Conservation (phyloP, 495 filamentous ascomycete genomes). For the Penicillium maclennaniae region DNA sequence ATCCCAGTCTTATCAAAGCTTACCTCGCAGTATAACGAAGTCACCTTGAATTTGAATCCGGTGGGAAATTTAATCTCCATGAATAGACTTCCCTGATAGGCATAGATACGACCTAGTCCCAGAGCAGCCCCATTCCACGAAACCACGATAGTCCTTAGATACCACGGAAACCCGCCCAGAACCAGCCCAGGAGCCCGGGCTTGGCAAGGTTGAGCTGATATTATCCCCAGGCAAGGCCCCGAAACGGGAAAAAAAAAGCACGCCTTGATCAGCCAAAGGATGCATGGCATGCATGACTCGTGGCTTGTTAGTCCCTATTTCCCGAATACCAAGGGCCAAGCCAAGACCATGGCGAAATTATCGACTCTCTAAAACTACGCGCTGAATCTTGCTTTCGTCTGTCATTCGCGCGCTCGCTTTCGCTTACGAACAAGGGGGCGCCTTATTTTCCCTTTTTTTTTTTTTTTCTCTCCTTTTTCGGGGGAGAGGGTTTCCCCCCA, state of each 20-base stretch:
- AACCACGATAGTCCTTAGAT: neutral
- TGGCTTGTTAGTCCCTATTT: constrained; percentile 5
- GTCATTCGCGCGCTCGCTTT: neutral
- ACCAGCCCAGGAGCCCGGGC: neutral
- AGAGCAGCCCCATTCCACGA: neutral
- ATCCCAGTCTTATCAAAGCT: neutral
- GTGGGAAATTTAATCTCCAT: too few relatives aligned
- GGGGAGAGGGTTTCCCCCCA: too few relatives aligned
- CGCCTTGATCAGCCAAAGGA: neutral
- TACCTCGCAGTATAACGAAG: too few relatives aligned
- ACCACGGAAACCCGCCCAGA: neutral
- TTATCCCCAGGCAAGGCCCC: neutral
- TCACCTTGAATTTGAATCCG: too few relatives aligned
- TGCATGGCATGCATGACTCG: constrained; percentile 26
- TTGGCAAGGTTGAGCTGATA: neutral
- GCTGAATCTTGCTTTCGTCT: neutral
- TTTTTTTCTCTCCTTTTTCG: neutral
- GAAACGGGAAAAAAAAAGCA: neutral
- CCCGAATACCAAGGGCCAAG: too few relatives aligned
- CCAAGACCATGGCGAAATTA: neutral
- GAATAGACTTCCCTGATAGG: neutral
- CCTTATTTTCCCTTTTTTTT: neutral
- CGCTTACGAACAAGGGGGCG: neutral
- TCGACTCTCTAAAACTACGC: neutral
- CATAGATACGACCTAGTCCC: neutral